A percentile compares a stretch with the other conserved stretches of the same genome.
Conservation (phyloP, 2,329 filamentous ascomycete genomes). For the Chaetomiaceae sp. region DNA sequence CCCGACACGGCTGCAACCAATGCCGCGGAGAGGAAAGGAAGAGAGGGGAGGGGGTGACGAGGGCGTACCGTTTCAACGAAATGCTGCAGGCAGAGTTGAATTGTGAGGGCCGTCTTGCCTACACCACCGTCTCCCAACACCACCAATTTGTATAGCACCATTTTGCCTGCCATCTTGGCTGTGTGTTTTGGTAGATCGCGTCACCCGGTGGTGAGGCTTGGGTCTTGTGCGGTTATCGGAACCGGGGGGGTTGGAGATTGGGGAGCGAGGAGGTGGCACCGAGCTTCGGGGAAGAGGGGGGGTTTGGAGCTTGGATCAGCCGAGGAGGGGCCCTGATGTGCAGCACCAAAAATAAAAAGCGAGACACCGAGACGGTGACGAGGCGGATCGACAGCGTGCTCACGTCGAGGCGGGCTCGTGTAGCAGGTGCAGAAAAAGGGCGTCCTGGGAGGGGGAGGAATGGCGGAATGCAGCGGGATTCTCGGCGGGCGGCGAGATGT, state of each 20-base stretch:
- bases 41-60: background rate
- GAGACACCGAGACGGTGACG: background rate
- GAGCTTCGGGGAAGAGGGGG: slow-evolving; percentile 7
- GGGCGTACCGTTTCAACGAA: slow-evolving; percentile 83
- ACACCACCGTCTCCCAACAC: slow-evolving; percentile 92
- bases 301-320: slow-evolving; percentile 15
- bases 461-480: background rate
- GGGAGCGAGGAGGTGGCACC: slow-evolving; percentile 15
- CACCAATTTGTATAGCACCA: slow-evolving; percentile 95
- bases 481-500: slow-evolving; percentile 13
- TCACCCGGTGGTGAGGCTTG: background rate
- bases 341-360: slow-evolving; percentile 1
- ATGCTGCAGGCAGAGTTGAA: slow-evolving; percentile 95
- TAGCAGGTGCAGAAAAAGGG: background rate
- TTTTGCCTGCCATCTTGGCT: slow-evolving; percentile 75
- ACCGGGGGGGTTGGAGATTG: no score
- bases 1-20: background rate
- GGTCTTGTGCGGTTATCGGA: slow-evolving; percentile 14
- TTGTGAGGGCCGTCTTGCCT: slow-evolving; percentile 89
- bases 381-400: background rate
- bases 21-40: background rate
- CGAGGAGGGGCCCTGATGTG: slow-evolving; percentile 17
- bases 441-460: background rate
- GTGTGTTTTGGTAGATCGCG: slow-evolving; percentile 6
- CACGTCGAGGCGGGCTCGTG: background rate